These are phyloP conservation scores for Ceratocystis eucalypticola DNA, from an alignment of 2,329 filamentous ascomycete genomes.

Conservation along the genomic window DNA sequence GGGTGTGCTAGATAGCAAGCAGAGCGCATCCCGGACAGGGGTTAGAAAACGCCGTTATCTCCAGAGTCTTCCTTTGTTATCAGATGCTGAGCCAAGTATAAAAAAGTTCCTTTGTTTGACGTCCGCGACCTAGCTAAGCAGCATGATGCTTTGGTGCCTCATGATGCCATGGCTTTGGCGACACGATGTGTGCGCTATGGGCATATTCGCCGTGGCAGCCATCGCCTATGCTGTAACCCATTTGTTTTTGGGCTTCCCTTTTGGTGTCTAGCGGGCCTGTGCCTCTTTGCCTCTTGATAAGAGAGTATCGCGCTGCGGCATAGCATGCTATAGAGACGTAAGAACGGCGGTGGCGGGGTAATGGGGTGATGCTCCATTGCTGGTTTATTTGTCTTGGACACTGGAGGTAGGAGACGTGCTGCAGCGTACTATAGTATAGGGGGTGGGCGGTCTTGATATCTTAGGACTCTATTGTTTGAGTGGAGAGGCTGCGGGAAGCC, in stretches of 20 bases:
- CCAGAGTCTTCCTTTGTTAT: background rate
- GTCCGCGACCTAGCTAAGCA: background rate
- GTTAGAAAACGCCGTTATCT: background rate
- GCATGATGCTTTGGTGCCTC: background rate
- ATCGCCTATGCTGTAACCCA: background rate
- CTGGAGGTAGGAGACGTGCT: background rate
- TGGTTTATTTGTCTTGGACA: background rate
- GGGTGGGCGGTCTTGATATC: background rate
- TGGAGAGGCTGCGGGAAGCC: background rate
- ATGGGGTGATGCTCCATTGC: background rate
- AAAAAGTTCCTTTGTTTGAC: constrained; percentile 2
- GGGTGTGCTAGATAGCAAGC: background rate
- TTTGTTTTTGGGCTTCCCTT: background rate
- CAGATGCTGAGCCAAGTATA: background rate
- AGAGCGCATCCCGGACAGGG: background rate
- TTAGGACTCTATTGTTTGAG: background rate
- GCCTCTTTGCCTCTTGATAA: background rate
- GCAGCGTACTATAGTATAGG: background rate
- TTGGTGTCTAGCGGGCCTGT: background rate
- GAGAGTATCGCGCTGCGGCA: background rate
- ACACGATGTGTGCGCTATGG: background rate
- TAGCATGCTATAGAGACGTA: background rate
- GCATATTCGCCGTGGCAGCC: background rate
- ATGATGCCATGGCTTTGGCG: background rate
- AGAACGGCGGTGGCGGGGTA: background rate